phyloP scores from a whole-genome alignment of 2,329 filamentous ascomycete species.

The Daldinia eschscholtzii region DNA sequence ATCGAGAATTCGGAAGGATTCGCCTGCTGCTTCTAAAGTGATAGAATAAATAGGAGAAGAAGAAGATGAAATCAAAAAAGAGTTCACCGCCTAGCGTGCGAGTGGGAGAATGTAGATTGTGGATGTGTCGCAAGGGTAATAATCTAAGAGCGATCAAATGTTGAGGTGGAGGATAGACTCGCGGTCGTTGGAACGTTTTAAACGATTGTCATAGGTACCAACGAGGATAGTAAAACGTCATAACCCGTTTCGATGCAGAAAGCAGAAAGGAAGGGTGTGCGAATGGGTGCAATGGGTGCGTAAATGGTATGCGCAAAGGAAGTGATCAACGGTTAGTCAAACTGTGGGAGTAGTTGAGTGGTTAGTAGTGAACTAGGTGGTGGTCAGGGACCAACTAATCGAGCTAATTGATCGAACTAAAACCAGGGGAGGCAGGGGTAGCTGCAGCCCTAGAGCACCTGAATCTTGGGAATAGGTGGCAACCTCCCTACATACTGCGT shows the following conservation, averaged over 20 bases:
- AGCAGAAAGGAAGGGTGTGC: slow-evolving; percentile 12
- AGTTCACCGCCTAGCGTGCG: slow-evolving; percentile 36
- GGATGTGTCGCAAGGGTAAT: slow-evolving; percentile 28
- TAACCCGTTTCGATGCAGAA: slow-evolving; percentile 26
- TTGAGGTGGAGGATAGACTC: slow-evolving; percentile 6
- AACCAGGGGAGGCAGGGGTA: slow-evolving; percentile 35
- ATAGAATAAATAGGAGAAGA: slow-evolving; percentile 22
- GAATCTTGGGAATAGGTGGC: slow-evolving; percentile 35
- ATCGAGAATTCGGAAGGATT: slow-evolving; percentile 13
- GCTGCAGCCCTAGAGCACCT: slow-evolving; percentile 41
- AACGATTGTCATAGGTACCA: slow-evolving; percentile 12
- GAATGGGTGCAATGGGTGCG: background rate
- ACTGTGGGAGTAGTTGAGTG: slow-evolving; percentile 6
- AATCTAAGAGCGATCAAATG: slow-evolving; percentile 16
- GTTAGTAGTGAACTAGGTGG: background rate
- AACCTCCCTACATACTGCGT: slow-evolving; percentile 12
- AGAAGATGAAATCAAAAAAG: slow-evolving; percentile 2
- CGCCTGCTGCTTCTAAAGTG: slow-evolving; percentile 12
- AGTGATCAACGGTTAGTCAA: slow-evolving; percentile 35
- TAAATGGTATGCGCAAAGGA: slow-evolving; percentile 27
- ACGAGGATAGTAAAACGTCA: slow-evolving; percentile 36
- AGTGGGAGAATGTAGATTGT: slow-evolving; percentile 23
- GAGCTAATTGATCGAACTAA: slow-evolving; percentile 36
- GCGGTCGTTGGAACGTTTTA: slow-evolving; percentile 7
- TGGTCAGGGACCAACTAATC: slow-evolving; percentile 40